Conservation (phyloP, 2,329 filamentous ascomycete genomes). For the Cladosporium sp. region DNA sequence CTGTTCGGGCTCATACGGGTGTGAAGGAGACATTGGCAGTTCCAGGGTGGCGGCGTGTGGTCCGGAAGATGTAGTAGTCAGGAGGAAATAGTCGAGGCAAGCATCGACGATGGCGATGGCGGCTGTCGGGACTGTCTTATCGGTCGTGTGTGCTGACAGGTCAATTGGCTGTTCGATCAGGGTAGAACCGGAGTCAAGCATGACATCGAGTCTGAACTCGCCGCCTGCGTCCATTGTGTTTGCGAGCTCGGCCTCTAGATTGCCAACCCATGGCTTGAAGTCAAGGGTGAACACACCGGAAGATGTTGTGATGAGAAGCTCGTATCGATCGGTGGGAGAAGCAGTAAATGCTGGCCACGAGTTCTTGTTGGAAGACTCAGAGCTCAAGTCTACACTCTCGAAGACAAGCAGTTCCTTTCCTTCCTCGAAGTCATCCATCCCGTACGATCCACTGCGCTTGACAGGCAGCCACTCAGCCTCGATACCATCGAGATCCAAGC, state of each 20-base stretch:
- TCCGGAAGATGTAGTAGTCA: conserved; percentile 46
- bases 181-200: conserved; percentile 50
- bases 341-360: conserved; percentile 54
- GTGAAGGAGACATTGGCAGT: conserved; percentile 35
- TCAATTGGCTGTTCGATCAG: conserved; percentile 46
- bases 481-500: conserved; percentile 58
- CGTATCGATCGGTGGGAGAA: conserved; percentile 54
- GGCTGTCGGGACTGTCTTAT: conserved; percentile 27
- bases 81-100: conserved; percentile 55
- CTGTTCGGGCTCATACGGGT: conserved; percentile 15
- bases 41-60: conserved; percentile 52
- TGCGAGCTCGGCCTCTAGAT: conserved; percentile 54
- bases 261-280: conserved; percentile 53
- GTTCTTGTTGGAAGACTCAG: conserved; percentile 15
- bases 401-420: conserved; percentile 33
- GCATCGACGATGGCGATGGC: conserved; percentile 54
- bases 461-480: conserved; percentile 60
- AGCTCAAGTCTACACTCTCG: conserved; percentile 37
- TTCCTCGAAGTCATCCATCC: conserved; percentile 23
- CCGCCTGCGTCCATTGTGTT: conserved; percentile 49
- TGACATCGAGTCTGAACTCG: conserved; percentile 52
- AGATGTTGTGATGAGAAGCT: conserved; percentile 55
- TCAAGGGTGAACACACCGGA: conserved; percentile 53
- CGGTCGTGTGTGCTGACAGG: conserved; percentile 30
- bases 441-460: conserved; percentile 25